phyloP scores from a whole-genome alignment of 2,329 filamentous ascomycete genomes.

The Alternaria incomplexa region DNA sequence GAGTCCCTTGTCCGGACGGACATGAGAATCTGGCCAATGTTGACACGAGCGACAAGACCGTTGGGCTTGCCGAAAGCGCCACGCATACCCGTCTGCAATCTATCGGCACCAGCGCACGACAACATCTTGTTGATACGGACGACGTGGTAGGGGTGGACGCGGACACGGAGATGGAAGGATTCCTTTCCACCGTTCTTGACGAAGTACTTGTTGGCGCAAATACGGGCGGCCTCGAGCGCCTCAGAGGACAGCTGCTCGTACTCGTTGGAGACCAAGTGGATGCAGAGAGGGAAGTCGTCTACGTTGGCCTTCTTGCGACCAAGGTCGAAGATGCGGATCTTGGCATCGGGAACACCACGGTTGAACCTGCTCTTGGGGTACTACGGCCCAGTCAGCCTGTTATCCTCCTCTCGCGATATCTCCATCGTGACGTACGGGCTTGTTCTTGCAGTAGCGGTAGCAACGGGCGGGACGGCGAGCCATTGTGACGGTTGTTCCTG shows the following conservation, averaged over 20 bases:
- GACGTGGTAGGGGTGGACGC: slow-evolving; percentile 99
- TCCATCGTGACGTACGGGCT: slow-evolving; percentile 66
- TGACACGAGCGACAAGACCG: slow-evolving; percentile 98
- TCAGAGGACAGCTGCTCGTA: slow-evolving; percentile 99
- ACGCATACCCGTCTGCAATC: slow-evolving; percentile 99
- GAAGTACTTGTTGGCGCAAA: slow-evolving; percentile 98
- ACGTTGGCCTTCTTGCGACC: slow-evolving; percentile 98
- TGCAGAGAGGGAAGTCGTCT: slow-evolving; percentile 97
- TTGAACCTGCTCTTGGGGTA: slow-evolving; percentile 99
- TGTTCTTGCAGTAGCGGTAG: slow-evolving; percentile 99
- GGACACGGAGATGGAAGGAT: slow-evolving; percentile 73
- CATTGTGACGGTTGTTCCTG: slow-evolving; percentile 77
- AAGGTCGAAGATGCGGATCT: slow-evolving; percentile 97
- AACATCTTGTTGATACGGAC: slow-evolving; percentile 99
- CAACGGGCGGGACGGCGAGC: slow-evolving; percentile 98
- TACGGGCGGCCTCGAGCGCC: slow-evolving; percentile 99
- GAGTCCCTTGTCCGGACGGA: slow-evolving; percentile 96
- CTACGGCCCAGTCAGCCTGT: slow-evolving; percentile 63
- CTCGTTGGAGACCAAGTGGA: slow-evolving; percentile 99
- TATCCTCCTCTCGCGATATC: slow-evolving; percentile 23
- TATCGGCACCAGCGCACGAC: slow-evolving; percentile 99
- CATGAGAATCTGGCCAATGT: slow-evolving; percentile 99
- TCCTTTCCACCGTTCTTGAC: slow-evolving; percentile 74
- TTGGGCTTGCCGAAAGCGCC: slow-evolving; percentile 99
- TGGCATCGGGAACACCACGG: slow-evolving; percentile 88